phyloP scores from a whole-genome alignment of 495 filamentous ascomycete species.

The Staphylotrichum tortipilum region DNA sequence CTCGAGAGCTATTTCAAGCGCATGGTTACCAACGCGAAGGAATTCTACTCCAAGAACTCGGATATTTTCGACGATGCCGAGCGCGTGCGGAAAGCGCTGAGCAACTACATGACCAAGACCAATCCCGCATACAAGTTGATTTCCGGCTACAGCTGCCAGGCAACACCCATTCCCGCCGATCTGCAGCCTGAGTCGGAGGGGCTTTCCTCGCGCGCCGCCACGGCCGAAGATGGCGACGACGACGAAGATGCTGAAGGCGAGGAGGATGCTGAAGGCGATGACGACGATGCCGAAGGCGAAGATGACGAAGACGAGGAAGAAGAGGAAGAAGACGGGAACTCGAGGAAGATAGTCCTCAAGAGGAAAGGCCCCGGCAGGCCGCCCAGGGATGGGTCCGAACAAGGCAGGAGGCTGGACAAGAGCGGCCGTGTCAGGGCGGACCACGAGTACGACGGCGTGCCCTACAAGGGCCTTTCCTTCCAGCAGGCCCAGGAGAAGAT shows the following conservation, averaged over 20 bases:
- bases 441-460: conserved; percentile 43
- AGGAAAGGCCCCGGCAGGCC: conserved; percentile 24
- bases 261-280: conserved; percentile 19
- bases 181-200: conserved; percentile 21
- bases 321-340: conserved; percentile 24
- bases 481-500: conserved; percentile 78
- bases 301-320: conserved; percentile 28
- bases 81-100: conserved; percentile 62
- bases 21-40: conserved; percentile 67
- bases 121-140: conserved; percentile 62
- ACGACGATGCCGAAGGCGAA: conserved; percentile 21
- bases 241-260: conserved; percentile 19
- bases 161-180: conserved; percentile 50
- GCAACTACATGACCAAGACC: conserved; percentile 64
- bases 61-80: conserved; percentile 65
- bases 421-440: conserved; percentile 32
- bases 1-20: conserved; percentile 70
- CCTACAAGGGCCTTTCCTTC: conserved; percentile 57
- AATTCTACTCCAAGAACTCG: conserved; percentile 57
- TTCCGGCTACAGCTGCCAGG: conserved; percentile 47
- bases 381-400: conserved; percentile 2
- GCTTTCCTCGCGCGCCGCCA: conserved; percentile 8
- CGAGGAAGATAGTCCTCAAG: conserved; percentile 25
- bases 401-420: conserved; percentile 10
- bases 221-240: not conserved